Percentiles rank a stretch among this genome's conserved stretches.
Conservation (phyloP, 2,329 filamentous ascomycete species). For the Ophiostoma himal-ulmi region DNA sequence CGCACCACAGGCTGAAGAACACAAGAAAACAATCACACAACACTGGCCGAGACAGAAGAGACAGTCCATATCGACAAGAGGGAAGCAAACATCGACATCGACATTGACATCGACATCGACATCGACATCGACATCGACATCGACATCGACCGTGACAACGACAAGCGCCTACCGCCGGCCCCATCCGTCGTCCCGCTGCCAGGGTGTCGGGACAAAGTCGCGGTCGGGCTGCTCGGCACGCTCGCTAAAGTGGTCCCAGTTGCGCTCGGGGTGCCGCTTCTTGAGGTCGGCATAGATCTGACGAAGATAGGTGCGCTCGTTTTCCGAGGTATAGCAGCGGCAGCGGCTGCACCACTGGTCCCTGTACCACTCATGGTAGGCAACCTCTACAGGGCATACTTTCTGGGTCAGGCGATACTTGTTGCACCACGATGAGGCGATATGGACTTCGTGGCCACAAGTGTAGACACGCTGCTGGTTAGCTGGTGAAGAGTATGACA, state of each 20-base stretch:
- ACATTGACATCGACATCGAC: background rate
- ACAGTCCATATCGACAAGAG: background rate
- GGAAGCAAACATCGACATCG: background rate
- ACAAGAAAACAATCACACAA: background rate
- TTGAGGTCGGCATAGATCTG: conserved; percentile 11
- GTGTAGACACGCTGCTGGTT: conserved; percentile 4
- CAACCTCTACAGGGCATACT: background rate
- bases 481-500: too few species aligned
- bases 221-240: conserved; percentile 3
- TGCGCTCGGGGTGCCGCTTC: conserved; percentile 15
- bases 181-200: conserved; percentile 2
- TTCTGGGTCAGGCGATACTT: conserved; percentile 8
- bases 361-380: conserved; percentile 2
- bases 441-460: background rate
- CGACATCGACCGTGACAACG: background rate
- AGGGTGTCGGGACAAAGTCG: background rate
- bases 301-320: conserved; percentile 4
- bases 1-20: too few species aligned
- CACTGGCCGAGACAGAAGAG: background rate
- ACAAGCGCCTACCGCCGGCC: background rate
- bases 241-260: conserved; percentile 16
- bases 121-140: background rate
- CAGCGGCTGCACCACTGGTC: conserved; percentile 13
- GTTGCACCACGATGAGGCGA: conserved; percentile 15
- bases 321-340: conserved; percentile 10